A percentile compares a stretch with the other conserved stretches of the same genome.
These are phyloP conservation scores for Teratosphaeria pseudoeucalypti DNA, from an alignment of 2,329 filamentous ascomycete genomes.

Conservation along the genomic window DNA sequence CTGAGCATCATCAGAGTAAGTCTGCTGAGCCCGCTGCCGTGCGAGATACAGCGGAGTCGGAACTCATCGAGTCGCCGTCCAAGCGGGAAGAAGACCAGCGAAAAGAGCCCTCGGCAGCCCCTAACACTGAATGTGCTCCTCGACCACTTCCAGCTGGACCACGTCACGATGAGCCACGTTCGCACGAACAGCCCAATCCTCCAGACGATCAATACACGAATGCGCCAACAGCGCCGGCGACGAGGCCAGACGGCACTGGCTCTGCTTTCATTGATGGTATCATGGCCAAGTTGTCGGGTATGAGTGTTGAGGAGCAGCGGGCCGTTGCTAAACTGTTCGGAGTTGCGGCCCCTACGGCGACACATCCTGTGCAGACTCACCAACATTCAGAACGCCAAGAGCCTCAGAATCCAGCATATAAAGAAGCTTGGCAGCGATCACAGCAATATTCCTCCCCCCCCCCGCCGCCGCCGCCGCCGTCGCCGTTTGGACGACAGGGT, in stretches of 20 bases:
- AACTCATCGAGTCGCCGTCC: background rate
- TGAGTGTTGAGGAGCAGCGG: background rate
- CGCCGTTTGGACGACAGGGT: background rate
- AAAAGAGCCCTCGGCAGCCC: background rate
- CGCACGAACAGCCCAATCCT: background rate
- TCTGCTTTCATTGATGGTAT: background rate
- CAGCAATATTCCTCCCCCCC: background rate
- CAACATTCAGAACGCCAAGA: background rate
- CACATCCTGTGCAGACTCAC: background rate
- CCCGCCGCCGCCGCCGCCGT: background rate
- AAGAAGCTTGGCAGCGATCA: background rate
- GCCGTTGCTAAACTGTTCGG: background rate
- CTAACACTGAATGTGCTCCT: background rate
- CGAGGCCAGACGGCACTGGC: background rate
- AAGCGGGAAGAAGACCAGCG: background rate
- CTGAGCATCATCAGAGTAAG: background rate
- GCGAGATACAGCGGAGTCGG: background rate
- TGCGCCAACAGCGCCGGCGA: background rate
- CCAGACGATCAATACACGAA: background rate
- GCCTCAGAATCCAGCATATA: background rate
- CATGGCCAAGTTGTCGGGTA: background rate
- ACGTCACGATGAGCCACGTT: background rate
- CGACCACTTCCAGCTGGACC: background rate
- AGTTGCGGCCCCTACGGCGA: background rate
- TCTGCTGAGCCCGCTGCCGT: background rate